phyloP scores from a whole-genome alignment of 2,329 filamentous ascomycete genomes.

The Phialophora expanda region DNA sequence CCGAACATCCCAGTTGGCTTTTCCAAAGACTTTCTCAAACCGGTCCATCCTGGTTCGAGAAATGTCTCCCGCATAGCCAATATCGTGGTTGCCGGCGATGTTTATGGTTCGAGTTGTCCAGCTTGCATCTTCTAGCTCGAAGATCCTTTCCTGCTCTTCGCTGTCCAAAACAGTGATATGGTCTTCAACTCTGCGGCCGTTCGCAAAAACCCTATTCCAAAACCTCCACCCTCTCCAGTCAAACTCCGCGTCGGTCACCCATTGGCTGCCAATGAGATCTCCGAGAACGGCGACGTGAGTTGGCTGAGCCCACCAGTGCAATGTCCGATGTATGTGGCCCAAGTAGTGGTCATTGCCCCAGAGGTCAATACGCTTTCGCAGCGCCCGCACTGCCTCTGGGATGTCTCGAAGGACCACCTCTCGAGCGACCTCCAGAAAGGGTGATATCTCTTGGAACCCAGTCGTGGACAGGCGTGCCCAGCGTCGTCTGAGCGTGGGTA shows the following conservation, averaged over 20 bases:
- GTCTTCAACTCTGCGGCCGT: slow-evolving; percentile 65
- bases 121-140: slow-evolving; percentile 51
- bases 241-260: slow-evolving; percentile 89
- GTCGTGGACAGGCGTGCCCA: slow-evolving; percentile 38
- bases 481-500: slow-evolving; percentile 50
- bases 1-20: slow-evolving; percentile 85
- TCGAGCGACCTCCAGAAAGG: slow-evolving; percentile 13
- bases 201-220: slow-evolving; percentile 80
- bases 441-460: slow-evolving; percentile 2
- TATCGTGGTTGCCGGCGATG: slow-evolving; percentile 91
- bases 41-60: slow-evolving; percentile 74
- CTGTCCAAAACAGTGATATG: slow-evolving; percentile 45
- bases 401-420: slow-evolving; percentile 68
- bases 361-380: slow-evolving; percentile 82
- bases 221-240: slow-evolving; percentile 71
- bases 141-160: slow-evolving; percentile 51
- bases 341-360: slow-evolving; percentile 95
- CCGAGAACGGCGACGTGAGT: slow-evolving; percentile 89
- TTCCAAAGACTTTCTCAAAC: slow-evolving; percentile 85
- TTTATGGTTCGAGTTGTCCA: slow-evolving; percentile 86
- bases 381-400: slow-evolving; percentile 67
- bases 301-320: slow-evolving; percentile 82
- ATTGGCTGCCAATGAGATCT: slow-evolving; percentile 91
- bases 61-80: slow-evolving; percentile 93
- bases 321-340: slow-evolving; percentile 83